Percentiles rank a stretch among this genome's conserved stretches.
These are phyloP conservation scores for Aspergillus aculeatus DNA, from an alignment of 2,329 filamentous ascomycete species.

Conservation along the genomic window DNA sequence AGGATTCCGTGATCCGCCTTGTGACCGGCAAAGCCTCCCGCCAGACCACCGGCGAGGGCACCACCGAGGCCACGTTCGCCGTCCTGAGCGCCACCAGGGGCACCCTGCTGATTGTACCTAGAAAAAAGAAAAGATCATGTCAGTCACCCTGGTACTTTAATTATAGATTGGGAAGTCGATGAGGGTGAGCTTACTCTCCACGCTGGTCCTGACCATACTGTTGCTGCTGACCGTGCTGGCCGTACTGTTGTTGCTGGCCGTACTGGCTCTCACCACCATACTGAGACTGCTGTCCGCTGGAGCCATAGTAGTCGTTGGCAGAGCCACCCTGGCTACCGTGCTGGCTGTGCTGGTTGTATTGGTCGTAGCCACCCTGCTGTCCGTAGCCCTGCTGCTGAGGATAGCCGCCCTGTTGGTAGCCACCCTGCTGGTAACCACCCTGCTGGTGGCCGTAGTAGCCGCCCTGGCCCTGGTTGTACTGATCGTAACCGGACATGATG, in stretches of 20 bases:
- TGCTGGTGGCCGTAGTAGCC: constrained; percentile 33
- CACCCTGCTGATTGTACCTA: constrained; percentile 30
- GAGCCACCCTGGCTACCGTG: constrained; percentile 13
- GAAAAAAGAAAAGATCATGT: neutral
- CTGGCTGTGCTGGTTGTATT: constrained; percentile 8
- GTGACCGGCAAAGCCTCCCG: constrained; percentile 49
- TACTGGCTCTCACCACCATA: constrained; percentile 17
- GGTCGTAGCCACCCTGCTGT: constrained; percentile 21
- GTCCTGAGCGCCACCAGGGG: constrained; percentile 41
- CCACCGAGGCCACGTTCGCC: constrained; percentile 49
- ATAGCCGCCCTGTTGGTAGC: constrained; percentile 23
- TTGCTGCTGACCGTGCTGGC: constrained; percentile 18
- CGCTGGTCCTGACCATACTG: constrained; percentile 19
- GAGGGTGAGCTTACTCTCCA: constrained; percentile 21
- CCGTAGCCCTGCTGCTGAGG: constrained; percentile 27
- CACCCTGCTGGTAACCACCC: constrained; percentile 22
- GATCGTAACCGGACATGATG: constrained; percentile 30
- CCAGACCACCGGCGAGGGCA: constrained; percentile 47
- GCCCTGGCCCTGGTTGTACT: constrained; percentile 22
- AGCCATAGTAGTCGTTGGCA: constrained; percentile 20
- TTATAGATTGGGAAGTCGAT: neutral
- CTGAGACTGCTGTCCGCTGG: constrained; percentile 20
- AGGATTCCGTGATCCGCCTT: constrained; percentile 50
- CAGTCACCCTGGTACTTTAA: constrained; percentile 15
- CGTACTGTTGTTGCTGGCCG: constrained; percentile 22